Evolutionary conservation across 192 early-diverging fungal species (phyloP), one percentile per base, ranked within the genome.

Genomic region (Geranomyces michiganensis): DNA sequence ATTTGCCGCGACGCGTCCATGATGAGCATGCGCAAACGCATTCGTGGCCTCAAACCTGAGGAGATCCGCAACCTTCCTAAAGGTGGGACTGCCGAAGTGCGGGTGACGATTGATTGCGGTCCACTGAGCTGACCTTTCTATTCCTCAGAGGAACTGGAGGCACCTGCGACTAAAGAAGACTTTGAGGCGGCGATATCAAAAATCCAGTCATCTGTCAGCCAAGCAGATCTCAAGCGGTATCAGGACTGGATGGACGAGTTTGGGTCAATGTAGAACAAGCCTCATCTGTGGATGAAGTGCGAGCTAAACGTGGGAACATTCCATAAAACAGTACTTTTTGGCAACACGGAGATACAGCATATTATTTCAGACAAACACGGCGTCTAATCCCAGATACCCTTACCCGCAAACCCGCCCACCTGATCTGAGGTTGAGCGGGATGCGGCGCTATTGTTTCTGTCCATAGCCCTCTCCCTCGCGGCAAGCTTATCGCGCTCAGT

Each of bases 211-310:
- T 82, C 80, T 4, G 84, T 88, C 49, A 67, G 66, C 19, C 78
- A 82, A 48, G 84, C 77, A 0, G 87, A 88, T 77, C 59, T 88
- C 22, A 83, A 88, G 68, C 63, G 77, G 41, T 88, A 88, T 61
- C 56, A 85, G 68, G 81, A 88, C 13, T 88, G 87, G 87, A 86
- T 88, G 87, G 78, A 76, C 55, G 87, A 88, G 62, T 88, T 78
- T 73, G 87, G 87, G 33, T 60, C 58, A 41, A 41, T 41, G 3
- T 41, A 41, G 10, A 10, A 41, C 5, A 10, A 41, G 5, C 36
- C n/a, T n/a, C n/a, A n/a, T n/a, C n/a, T n/a, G n/a, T n/a, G n/a
- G n/a, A n/a, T n/a, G n/a, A n/a, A n/a, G n/a, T n/a, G n/a, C n/a
- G n/a, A n/a, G n/a, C n/a, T n/a, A n/a, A n/a, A n/a, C n/a, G n/a